Conservation (phyloP, 805 yeast genomes). For the Torulaspora delbrueckii region DNA sequence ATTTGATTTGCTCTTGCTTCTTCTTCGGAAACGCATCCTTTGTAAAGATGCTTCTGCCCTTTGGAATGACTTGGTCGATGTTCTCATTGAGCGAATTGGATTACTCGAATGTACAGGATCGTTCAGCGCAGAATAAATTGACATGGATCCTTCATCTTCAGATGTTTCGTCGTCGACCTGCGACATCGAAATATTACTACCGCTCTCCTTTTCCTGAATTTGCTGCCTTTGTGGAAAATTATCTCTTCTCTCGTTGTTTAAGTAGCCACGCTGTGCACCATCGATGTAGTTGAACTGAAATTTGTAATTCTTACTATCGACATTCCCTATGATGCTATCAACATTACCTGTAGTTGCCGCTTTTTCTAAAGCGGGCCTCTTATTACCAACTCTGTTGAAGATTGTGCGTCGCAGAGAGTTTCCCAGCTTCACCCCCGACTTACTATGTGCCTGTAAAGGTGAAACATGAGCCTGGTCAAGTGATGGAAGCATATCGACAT, state of each 20-base stretch:
- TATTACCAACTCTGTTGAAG: slow-evolving; percentile 23
- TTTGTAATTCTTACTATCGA: slow-evolving; percentile 29
- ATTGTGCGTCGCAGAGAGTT: slow-evolving; percentile 28
- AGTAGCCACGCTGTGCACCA: slow-evolving; percentile 6
- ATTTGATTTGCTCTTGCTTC: slow-evolving; percentile 43
- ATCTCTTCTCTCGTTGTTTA: slow-evolving; percentile 6
- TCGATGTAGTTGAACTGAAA: slow-evolving; percentile 32
- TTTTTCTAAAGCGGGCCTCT: slow-evolving; percentile 12
- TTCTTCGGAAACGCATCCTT: slow-evolving; percentile 55
- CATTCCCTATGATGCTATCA: slow-evolving; percentile 24
- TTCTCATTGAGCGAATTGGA: slow-evolving; percentile 36
- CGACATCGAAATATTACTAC: slow-evolving; percentile 6
- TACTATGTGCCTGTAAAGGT: slow-evolving; percentile 8
- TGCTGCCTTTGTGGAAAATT: not conserved
- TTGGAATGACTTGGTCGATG: slow-evolving; percentile 46
- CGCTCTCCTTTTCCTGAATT: slow-evolving; percentile 8
- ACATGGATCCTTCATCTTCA: slow-evolving; percentile 68
- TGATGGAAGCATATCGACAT: slow-evolving; percentile 26
- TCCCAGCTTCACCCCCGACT: slow-evolving; percentile 6
- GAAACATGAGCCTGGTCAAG: slow-evolving; percentile 8
- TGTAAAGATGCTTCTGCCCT: slow-evolving; percentile 62
- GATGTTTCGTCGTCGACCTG: slow-evolving; percentile 23
- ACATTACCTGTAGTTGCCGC: slow-evolving; percentile 12
- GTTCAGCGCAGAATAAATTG: slow-evolving; percentile 54
- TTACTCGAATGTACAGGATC: slow-evolving; percentile 34